Evolutionary conservation across 306 rosid genomes (phyloP), one percentile per base, ranked within the genome.

Genomic region (Lathyrus tuberosus): DNA sequence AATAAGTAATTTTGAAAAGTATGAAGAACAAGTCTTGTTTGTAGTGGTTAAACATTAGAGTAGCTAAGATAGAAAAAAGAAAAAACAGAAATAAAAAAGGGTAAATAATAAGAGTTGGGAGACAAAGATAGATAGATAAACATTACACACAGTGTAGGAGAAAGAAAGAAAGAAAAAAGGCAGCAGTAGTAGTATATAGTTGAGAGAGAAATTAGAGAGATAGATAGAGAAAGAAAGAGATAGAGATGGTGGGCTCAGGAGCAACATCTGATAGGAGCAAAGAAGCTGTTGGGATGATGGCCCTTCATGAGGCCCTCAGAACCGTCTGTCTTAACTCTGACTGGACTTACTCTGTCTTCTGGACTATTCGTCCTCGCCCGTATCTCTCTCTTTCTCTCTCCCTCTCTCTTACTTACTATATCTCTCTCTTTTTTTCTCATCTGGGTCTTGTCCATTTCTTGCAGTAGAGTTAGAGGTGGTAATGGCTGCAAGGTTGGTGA

Each of bases 291-390:
- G 99, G 97, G 84, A 95, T 95, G 99, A 95, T 95, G 99, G 99
- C 99, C 82, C 97, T 95, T 87, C 99, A 95, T 79, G 99, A 95
- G 96, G 89, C 99, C 88, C 99, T 95, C 81, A 86, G 97, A 95
- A 87, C 68, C 72, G 79, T 85, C 70, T 85, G 89, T 77, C 83
- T 85, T 70, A 85, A 82, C 81, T 35, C 89, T 54, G 97, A 95
- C 86, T 95, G 99, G 99, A 95, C 99, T 89, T 95, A 95, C 88
- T 95, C 99, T 95, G 99, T 95, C 84, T 91, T 95, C 99, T 95
- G 99, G 99, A 95, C 97, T 80, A 95, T 91, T 77, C 99, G 99
- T 79, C 99, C 97, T 43, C 95, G 99, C 78, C 99, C 99, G 97
- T 91, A 90, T 88, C 62, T 4, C 6, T 5, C 62, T 14, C 48